Evolutionary conservation across 768 basidiomycete species (phyloP).

Genomic region (Termitomyces sp.): DNA sequence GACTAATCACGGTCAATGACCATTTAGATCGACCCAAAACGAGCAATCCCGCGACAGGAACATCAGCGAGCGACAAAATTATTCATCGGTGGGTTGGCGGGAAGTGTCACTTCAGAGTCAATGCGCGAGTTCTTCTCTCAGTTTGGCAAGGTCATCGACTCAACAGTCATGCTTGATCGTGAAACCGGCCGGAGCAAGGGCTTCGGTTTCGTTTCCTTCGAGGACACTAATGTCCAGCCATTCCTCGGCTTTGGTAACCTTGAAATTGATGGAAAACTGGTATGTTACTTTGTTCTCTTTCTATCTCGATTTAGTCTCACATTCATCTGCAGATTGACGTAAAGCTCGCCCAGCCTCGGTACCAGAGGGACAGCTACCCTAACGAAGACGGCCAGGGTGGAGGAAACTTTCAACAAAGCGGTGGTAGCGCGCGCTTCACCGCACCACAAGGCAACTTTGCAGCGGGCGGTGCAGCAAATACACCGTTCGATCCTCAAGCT

Average conservation of each 20-base stretch:
- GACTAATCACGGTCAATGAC: background rate
- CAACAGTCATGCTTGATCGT: slow-evolving; percentile 97
- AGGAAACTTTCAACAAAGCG: slow-evolving; percentile 20
- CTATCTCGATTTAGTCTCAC: background rate
- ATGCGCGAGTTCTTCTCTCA: slow-evolving; percentile 93
- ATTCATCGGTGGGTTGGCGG: slow-evolving; percentile 93
- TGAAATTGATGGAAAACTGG: slow-evolving; percentile 93
- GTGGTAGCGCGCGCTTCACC: slow-evolving; percentile 15
- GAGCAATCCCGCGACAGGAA: slow-evolving; percentile 95
- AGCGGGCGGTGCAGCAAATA: slow-evolving; percentile 31
- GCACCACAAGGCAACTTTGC: slow-evolving; percentile 38
- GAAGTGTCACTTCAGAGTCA: slow-evolving; percentile 87
- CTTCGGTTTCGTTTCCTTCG: slow-evolving; percentile 96
- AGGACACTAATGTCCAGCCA: slow-evolving; percentile 84
- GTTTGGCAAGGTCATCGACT: slow-evolving; percentile 94
- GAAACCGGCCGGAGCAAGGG: slow-evolving; percentile 95
- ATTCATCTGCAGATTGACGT: slow-evolving; percentile 76
- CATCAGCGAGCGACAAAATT: slow-evolving; percentile 91
- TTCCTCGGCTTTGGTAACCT: slow-evolving; percentile 86
- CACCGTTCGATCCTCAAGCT: slow-evolving; percentile 87
- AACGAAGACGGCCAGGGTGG: slow-evolving; percentile 37
- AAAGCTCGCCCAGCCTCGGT: slow-evolving; percentile 91
- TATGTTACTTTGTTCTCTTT: slow-evolving; percentile 22
- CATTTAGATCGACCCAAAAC: slow-evolving; percentile 95
- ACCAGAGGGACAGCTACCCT: slow-evolving; percentile 62